A percentile compares a stretch with the other conserved stretches of the same genome.
Evolutionary conservation across 495 filamentous ascomycete genomes (phyloP).

Genomic region (Geopyxis carbonaria): DNA sequence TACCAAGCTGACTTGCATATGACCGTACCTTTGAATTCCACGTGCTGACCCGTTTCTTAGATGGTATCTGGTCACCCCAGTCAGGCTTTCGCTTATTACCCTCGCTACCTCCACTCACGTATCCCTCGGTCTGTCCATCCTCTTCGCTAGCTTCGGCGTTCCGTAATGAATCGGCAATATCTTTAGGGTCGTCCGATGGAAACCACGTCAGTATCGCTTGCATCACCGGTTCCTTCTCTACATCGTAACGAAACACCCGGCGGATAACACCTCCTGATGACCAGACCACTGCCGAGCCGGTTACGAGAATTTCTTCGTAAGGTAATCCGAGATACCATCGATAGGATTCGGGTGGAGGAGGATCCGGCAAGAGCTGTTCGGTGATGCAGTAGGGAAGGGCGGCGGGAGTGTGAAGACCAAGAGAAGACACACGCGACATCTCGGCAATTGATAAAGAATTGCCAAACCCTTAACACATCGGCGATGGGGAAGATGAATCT

Average conservation of each 20-base stretch:
- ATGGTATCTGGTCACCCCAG: slow-evolving; percentile 14
- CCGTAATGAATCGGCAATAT: slow-evolving; percentile 11
- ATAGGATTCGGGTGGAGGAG: slow-evolving; percentile 46
- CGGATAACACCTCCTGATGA: slow-evolving; percentile 71
- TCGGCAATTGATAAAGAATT: slow-evolving; percentile 5
- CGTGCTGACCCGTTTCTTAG: slow-evolving; percentile 22
- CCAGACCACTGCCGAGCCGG: slow-evolving; percentile 74
- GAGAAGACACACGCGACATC: slow-evolving; percentile 77
- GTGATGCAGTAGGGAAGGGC: slow-evolving; percentile 67
- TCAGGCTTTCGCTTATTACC: slow-evolving; percentile 25
- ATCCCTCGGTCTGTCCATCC: slow-evolving; percentile 16
- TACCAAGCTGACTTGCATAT: slow-evolving; percentile 25
- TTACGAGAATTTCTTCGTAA: slow-evolving; percentile 77
- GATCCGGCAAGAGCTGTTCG: slow-evolving; percentile 59
- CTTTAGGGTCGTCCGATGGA: slow-evolving; percentile 35
- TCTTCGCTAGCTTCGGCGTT: slow-evolving; percentile 17
- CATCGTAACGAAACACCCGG: slow-evolving; percentile 69
- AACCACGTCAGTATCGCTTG: slow-evolving; percentile 79
- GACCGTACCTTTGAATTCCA: slow-evolving; percentile 25
- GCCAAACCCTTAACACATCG: no score
- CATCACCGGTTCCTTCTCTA: slow-evolving; percentile 66
- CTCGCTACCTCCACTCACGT: slow-evolving; percentile 16
- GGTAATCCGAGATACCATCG: slow-evolving; percentile 45
- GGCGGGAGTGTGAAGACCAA: slow-evolving; percentile 74
- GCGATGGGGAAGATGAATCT: no score